Base-by-base conservation (phyloP, 116 monocot species). In the Phalaenopsis hybrid region DNA sequence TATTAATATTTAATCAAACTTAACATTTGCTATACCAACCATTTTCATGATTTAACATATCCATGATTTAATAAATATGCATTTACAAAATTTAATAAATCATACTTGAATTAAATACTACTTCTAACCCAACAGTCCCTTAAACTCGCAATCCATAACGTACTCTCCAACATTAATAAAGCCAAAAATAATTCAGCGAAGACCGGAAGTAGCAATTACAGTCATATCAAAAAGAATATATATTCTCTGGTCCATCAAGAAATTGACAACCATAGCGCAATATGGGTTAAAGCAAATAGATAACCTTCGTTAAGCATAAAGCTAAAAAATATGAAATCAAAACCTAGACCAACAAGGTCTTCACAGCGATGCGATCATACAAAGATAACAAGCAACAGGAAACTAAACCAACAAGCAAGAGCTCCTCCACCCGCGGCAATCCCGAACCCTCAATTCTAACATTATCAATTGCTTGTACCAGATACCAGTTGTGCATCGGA, bases 311-410 rank as follows among this genome's bases (percentile, higher is more conserved):
- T 2, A 72, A 72, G 15, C 44, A 75, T 4, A 3, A 33, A 43
- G 74, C 75, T 45, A 75, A 45, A 75, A 75, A 18, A 31, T 45
- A 75, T 65, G 37, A 37, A 37, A 75, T 75, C 46, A 45, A 75
- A 75, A 75, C 44, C 43, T 75, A 31, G 31, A 31, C 31, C 45
- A 45, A 18, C 17, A 3, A 6, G 44, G n/a, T 75, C 75, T 46
- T 45, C 75, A 45, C 16, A 45, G 15, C 4, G 75, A 75, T n/a
- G 1, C 21, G 20, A 44, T 44, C 44, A 31, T 44, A 45, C 4
- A 46, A 75, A 17, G 18, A 75, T 44, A 20, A 75, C 44, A 44
- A 16, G 21, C 20, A 75, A 44, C 21, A 45, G 6, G 15, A 44
- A 34, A 4, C 31, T 41, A 34, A 41, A 3, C 0, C 5, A 16